A percentile compares a stretch with the other conserved stretches of the same genome.
phyloP scores from a whole-genome alignment of 1,284 basidiomycete genomes.

The Sanghuangporus weigelae region DNA sequence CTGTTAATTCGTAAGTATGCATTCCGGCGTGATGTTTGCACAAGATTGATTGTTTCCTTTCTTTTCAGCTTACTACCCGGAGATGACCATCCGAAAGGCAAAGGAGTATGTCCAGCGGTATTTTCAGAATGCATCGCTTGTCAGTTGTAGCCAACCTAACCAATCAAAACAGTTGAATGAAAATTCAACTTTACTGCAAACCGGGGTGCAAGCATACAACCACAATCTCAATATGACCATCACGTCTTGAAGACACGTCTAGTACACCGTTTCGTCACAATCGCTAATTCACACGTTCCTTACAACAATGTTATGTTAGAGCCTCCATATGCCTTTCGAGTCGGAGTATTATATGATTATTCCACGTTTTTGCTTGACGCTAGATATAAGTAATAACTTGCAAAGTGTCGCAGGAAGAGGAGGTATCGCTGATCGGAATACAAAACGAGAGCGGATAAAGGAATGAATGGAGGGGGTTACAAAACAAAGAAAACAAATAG shows the following conservation, averaged over 20 bases:
- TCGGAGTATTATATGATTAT: background rate
- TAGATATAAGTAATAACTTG: slow-evolving; percentile 1
- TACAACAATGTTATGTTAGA: background rate
- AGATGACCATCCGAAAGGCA: slow-evolving; percentile 11
- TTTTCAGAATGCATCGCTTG: background rate
- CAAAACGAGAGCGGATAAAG: background rate
- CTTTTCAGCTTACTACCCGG: slow-evolving; percentile 11
- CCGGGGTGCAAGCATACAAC: slow-evolving; percentile 11
- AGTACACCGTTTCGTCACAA: background rate
- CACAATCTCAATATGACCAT: slow-evolving; percentile 11
- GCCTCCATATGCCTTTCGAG: background rate
- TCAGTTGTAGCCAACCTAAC: background rate
- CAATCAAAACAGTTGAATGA: background rate
- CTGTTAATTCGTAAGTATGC: slow-evolving; percentile 14
- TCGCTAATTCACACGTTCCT: background rate
- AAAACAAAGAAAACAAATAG: background rate
- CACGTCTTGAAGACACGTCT: background rate
- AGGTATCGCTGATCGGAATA: slow-evolving; percentile 12
- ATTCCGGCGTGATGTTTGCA: background rate
- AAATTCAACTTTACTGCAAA: background rate
- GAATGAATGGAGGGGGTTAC: background rate
- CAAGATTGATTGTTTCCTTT: background rate
- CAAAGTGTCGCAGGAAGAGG: background rate
- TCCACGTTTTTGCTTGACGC: background rate
- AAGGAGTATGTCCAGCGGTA: slow-evolving; percentile 10